A percentile compares a stretch with the other conserved stretches of the same genome.
phyloP scores from a whole-genome alignment of 1,284 basidiomycete genomes.

The Moesziomyces sp. region DNA sequence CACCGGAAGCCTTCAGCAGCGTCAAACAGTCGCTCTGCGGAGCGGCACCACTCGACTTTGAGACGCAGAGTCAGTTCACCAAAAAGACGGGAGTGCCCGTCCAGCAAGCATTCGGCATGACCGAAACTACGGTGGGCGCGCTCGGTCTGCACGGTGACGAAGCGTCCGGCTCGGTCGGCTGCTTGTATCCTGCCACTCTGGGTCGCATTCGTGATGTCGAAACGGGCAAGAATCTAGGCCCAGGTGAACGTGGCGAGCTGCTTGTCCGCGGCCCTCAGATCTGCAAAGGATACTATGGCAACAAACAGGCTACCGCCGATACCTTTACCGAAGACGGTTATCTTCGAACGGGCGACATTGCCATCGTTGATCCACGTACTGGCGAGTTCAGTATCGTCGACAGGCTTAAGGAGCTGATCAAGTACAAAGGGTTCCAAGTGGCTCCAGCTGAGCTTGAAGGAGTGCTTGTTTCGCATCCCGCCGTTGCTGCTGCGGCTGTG shows the following conservation, averaged over 20 bases:
- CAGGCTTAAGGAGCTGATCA: conserved; percentile 63
- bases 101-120: conserved; percentile 54
- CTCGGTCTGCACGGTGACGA: conserved; percentile 27
- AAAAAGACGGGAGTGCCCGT: conserved; percentile 36
- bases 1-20: conserved; percentile 14
- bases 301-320: conserved; percentile 71
- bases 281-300: conserved; percentile 41
- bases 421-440: conserved; percentile 65
- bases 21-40: conserved; percentile 31
- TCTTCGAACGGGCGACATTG: conserved; percentile 63
- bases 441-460: conserved; percentile 62
- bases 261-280: conserved; percentile 46
- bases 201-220: conserved; percentile 38
- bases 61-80: conserved; percentile 26
- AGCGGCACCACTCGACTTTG: conserved; percentile 44
- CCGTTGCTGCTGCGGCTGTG: conserved; percentile 57
- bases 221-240: conserved; percentile 19
- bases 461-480: conserved; percentile 36
- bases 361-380: conserved; percentile 29
- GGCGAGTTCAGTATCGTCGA: conserved; percentile 59
- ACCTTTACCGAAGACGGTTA: conserved; percentile 73
- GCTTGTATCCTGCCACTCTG: conserved; percentile 31
- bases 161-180: conserved; percentile 37
- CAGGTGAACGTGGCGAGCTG: conserved; percentile 45
- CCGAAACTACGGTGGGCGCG: conserved; percentile 46